Evolutionary conservation across 805 yeast genomes (phyloP), one percentile per base, ranked within the genome.

Genomic region (Debaryomyces prosopidis): DNA sequence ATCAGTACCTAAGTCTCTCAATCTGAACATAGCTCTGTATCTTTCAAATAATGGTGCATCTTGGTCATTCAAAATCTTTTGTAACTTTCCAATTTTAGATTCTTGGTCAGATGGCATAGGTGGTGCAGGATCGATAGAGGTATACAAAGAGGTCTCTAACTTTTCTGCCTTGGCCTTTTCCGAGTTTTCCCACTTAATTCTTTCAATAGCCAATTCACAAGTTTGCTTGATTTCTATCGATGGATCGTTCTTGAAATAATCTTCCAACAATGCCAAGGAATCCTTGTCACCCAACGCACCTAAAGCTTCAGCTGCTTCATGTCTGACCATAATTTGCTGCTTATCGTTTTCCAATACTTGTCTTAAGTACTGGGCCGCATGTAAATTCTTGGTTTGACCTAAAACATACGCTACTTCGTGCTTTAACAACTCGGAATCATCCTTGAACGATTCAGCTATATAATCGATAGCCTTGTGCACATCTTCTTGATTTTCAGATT

Each of bases 241-340:
- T 14, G 96, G 94, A 62, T 95, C 98, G 41, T 84, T 78, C 49
- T 72, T 66, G 55, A 68, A 75, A 66, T 84, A 89, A 43, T 82
- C 71, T 50, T 79, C 69, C 55, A 94, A 78, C 39, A 90, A 63
- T 1, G 73, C 79, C 45, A 94, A 65, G 11, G 96, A 86, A 5
- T 80, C 85, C 34, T 69, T 66, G 65, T 90, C 96, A 39, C 96
- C 96, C 42, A 94, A 75, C 36, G 99, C 99, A 50, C 99, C 99
- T 44, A 94, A 76, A 36, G 98, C 99, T 69, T 94, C 99, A 6
- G 99, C 99, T 14, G 99, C 99, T 68, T 94, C 99, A 66, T 94
- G 99, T 67, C 99, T 86, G 31, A 94, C 99, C 98, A 94, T 94
- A 49, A 87, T 76, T 62, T 87, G 94, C 72, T 92, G 98, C 12